A percentile compares a stretch with the other conserved stretches of the same genome.
These are phyloP conservation scores for Vitis riparia DNA, from an alignment of 164 flowering plant species.

Conservation along the genomic window DNA sequence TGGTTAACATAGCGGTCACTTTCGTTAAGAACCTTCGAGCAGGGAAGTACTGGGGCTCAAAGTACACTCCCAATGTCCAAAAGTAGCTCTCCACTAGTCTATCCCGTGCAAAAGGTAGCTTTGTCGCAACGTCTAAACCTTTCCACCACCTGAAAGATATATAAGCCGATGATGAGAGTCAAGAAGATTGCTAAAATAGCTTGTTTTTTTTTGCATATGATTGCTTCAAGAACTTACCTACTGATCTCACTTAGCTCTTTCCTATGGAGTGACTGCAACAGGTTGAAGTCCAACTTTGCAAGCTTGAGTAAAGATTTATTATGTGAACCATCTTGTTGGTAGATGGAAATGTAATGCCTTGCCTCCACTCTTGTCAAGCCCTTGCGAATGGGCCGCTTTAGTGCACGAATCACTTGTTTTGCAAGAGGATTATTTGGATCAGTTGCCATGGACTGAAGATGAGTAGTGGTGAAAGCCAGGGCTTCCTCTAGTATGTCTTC, in stretches of 20 bases:
- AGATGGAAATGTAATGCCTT: too few species aligned
- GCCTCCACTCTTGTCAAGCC: too few species aligned
- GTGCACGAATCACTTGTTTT: conserved; percentile 27
- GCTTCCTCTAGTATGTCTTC: conserved; percentile 57
- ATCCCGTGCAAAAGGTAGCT: conserved; percentile 39
- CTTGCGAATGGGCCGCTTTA: conserved; percentile 9
- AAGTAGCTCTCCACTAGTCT: conserved; percentile 42
- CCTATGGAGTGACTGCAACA: too few species aligned
- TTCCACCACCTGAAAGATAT: conserved; percentile 38
- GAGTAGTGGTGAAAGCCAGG: conserved; percentile 25
- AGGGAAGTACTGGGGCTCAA: conserved; percentile 29
- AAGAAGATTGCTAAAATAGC: too few species aligned
- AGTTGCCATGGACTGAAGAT: conserved; percentile 18
- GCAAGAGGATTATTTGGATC: conserved; percentile 17
- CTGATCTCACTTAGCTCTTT: too few species aligned
- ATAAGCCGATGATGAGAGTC: too few species aligned
- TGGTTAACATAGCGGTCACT: conserved; percentile 11
- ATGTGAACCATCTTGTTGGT: too few species aligned
- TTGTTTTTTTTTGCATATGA: too few species aligned
- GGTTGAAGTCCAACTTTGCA: too few species aligned
- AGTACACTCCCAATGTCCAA: conserved; percentile 33
- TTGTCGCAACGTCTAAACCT: conserved; percentile 21
- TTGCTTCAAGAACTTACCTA: too few species aligned
- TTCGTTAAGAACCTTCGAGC: conserved; percentile 14
- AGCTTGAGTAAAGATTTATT: too few species aligned